These are phyloP conservation scores for Cucumis melo DNA, from an alignment of 306 rosid species.

Conservation along the genomic window DNA sequence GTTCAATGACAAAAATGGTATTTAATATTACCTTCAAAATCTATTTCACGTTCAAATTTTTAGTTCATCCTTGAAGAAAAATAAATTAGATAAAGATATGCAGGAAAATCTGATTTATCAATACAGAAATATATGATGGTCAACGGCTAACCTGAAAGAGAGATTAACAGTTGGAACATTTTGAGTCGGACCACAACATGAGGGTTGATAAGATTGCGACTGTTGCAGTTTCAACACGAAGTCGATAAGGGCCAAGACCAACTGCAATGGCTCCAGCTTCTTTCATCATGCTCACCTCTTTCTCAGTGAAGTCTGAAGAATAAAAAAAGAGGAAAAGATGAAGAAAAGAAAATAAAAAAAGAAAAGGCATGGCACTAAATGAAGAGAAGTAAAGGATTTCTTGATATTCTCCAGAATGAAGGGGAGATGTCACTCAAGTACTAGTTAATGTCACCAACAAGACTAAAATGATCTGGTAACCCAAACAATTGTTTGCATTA, in stretches of 20 bases:
- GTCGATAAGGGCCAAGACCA: slow-evolving; percentile 77
- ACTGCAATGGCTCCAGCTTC: slow-evolving; percentile 71
- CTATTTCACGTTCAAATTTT: too few species aligned
- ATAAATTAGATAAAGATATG: not conserved
- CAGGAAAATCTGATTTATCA: not conserved
- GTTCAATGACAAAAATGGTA: not conserved
- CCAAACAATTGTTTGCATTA: not conserved
- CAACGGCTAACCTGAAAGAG: not conserved
- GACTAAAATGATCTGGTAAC: not conserved
- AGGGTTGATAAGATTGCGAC: slow-evolving; percentile 62
- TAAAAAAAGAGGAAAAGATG: not conserved
- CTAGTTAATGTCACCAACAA: not conserved
- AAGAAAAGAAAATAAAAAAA: too few species aligned
- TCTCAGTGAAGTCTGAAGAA: slow-evolving; percentile 64
- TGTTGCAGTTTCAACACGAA: slow-evolving; percentile 90
- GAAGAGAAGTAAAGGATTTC: not conserved
- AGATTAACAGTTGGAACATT: slow-evolving; percentile 19
- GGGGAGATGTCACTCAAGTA: not conserved
- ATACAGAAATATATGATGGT: not conserved
- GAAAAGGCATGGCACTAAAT: not conserved
- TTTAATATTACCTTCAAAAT: not conserved
- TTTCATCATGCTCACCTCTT: slow-evolving; percentile 45
- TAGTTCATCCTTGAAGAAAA: not conserved
- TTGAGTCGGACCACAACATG: slow-evolving; percentile 67
- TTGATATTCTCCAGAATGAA: not conserved